Percentiles rank a stretch among this genome's conserved stretches.
Evolutionary conservation across 208 protist genomes (phyloP).

Genomic region (Acanthamoeba royreba): DNA sequence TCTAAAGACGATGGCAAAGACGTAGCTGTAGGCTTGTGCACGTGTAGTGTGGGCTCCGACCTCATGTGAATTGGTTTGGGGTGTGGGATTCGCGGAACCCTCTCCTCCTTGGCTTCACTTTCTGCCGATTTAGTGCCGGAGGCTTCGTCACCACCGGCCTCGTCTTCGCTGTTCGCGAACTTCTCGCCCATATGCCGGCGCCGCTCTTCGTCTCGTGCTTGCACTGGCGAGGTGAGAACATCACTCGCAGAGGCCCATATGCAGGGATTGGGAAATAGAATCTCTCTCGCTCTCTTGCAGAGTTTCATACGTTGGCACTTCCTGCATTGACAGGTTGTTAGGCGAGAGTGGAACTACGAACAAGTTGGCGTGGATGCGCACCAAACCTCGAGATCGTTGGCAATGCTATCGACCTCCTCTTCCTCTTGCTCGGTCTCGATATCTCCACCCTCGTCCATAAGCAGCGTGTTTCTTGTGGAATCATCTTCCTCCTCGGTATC

Average conservation of each 20-base stretch:
- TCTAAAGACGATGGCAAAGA: neutral
- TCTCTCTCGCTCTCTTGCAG: neutral
- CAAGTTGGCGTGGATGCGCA: neutral
- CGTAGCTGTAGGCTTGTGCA: neutral
- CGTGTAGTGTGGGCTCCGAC: no score
- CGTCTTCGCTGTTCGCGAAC: neutral
- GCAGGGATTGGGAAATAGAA: neutral
- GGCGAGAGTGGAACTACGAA: neutral
- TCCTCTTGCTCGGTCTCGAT: conserved; percentile 15
- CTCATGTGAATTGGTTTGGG: no score
- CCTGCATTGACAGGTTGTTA: neutral
- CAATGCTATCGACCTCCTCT: conserved; percentile 5
- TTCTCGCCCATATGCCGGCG: neutral
- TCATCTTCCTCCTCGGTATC: neutral
- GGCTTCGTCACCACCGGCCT: no score
- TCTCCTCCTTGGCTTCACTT: no score
- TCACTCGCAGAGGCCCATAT: neutral
- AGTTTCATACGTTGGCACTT: conserved; percentile 20
- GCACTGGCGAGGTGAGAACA: neutral
- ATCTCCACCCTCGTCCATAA: conserved; percentile 3
- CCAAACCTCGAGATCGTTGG: conserved; percentile 19
- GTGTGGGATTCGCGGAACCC: no score
- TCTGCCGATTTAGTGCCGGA: no score
- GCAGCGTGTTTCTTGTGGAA: neutral
- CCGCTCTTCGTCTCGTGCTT: neutral